Evolutionary conservation across 2,329 filamentous ascomycete species (phyloP).

Genomic region (Didymella exigua): DNA sequence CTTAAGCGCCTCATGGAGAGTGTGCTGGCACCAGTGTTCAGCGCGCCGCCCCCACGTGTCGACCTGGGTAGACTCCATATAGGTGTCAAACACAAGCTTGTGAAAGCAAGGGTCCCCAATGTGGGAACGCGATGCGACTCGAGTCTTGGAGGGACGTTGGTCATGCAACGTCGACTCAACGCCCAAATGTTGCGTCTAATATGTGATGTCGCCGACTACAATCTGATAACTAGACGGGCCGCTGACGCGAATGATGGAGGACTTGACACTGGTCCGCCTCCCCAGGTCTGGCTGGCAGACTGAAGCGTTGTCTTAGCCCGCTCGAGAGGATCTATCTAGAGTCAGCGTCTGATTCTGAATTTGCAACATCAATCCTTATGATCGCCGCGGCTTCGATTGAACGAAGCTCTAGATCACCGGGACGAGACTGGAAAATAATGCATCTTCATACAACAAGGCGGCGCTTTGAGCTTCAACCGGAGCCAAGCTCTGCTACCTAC

Average conservation of each 20-base stretch:
- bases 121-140: neutral
- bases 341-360: neutral
- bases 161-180: neutral
- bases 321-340: neutral
- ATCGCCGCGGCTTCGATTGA: neutral
- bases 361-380: neutral
- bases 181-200: neutral
- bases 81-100: neutral
- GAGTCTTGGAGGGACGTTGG: neutral
- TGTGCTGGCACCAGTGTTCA: neutral
- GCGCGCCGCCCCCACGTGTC: neutral
- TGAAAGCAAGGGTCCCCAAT: neutral
- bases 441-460: neutral
- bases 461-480: neutral
- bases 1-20: conserved; percentile 1
- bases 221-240: neutral
- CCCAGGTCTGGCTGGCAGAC: neutral
- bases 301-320: neutral
- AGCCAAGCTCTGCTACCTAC: neutral
- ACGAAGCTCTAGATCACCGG: too few relatives aligned
- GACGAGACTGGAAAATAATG: neutral
- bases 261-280: neutral
- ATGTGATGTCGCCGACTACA: neutral
- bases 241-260: neutral
- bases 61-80: neutral